Percentiles rank a stretch among this genome's conserved stretches.
Evolutionary conservation across 2,329 filamentous ascomycete species (phyloP).

Genomic region (Hymenoscyphus fraxineus): DNA sequence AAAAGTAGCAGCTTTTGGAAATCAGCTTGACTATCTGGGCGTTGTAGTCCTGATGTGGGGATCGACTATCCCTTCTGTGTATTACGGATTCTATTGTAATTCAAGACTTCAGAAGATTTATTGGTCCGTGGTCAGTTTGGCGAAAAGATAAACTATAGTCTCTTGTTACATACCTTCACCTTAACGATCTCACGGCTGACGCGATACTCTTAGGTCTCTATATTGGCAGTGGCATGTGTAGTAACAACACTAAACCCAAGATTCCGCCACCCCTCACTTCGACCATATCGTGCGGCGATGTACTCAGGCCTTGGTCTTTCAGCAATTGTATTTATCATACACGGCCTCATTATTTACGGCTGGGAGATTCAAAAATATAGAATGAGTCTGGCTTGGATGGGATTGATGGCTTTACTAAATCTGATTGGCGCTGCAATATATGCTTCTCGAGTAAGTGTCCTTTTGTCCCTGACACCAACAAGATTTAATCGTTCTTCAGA

Average conservation of each 20-base stretch:
- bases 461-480: neutral
- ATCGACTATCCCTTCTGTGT: slow-evolving; percentile 39
- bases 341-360: slow-evolving; percentile 24
- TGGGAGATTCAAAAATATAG: slow-evolving; percentile 19
- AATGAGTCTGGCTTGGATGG: slow-evolving; percentile 22
- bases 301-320: slow-evolving; percentile 29
- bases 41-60: slow-evolving; percentile 41
- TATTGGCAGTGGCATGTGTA: slow-evolving; percentile 35
- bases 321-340: slow-evolving; percentile 28
- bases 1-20: slow-evolving; percentile 34
- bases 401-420: slow-evolving; percentile 17
- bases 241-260: slow-evolving; percentile 29
- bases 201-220: slow-evolving; percentile 21
- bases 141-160: neutral
- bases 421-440: slow-evolving; percentile 19
- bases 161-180: neutral
- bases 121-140: slow-evolving; percentile 34
- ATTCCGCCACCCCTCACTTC: slow-evolving; percentile 20
- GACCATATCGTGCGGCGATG: slow-evolving; percentile 24
- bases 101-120: slow-evolving; percentile 34
- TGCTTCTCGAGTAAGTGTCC: slow-evolving; percentile 11
- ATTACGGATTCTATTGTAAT: slow-evolving; percentile 42
- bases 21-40: slow-evolving; percentile 39
- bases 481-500: neutral
- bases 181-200: neutral